Percentiles rank a stretch among this genome's conserved stretches.
phyloP scores from a whole-genome alignment of 2,329 filamentous ascomycete genomes.

The Aspergillus calidoustus region DNA sequence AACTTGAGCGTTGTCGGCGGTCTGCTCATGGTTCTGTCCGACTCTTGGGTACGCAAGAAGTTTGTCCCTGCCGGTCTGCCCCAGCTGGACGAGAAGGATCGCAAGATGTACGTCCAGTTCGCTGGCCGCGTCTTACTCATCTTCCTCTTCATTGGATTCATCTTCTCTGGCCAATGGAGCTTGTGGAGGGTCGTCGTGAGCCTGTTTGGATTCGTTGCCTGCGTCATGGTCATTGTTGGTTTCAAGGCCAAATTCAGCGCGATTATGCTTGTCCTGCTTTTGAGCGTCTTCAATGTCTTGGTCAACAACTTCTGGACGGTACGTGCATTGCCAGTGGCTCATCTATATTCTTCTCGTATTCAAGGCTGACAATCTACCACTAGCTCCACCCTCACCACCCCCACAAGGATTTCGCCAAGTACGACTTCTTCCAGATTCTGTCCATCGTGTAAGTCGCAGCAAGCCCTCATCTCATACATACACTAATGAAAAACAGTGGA shows the following conservation, averaged over 20 bases:
- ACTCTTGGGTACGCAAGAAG: constrained; percentile 97
- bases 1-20: constrained; percentile 97
- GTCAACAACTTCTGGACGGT: constrained; percentile 99
- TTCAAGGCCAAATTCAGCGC: constrained; percentile 99
- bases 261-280: constrained; percentile 88
- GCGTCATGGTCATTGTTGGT: constrained; percentile 97
- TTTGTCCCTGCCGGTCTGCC: constrained; percentile 95
- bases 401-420: constrained; percentile 99
- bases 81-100: constrained; percentile 96
- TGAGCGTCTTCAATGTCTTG: constrained; percentile 94
- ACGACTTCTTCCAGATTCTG: constrained; percentile 99
- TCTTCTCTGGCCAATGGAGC: constrained; percentile 93
- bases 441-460: constrained; percentile 77
- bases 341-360: constrained; percentile 4
- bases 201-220: constrained; percentile 83
- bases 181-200: constrained; percentile 86
- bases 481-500: constrained; percentile 56
- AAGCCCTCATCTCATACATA: neutral
- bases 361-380: constrained; percentile 22
- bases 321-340: constrained; percentile 48
- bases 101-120: constrained; percentile 99
- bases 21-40: constrained; percentile 95
- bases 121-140: constrained; percentile 94
- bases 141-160: constrained; percentile 96
- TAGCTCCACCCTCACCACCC: constrained; percentile 97